Evolutionary conservation across 2,329 filamentous ascomycete species (phyloP).

Genomic region (Pseudogymnoascus sp.): DNA sequence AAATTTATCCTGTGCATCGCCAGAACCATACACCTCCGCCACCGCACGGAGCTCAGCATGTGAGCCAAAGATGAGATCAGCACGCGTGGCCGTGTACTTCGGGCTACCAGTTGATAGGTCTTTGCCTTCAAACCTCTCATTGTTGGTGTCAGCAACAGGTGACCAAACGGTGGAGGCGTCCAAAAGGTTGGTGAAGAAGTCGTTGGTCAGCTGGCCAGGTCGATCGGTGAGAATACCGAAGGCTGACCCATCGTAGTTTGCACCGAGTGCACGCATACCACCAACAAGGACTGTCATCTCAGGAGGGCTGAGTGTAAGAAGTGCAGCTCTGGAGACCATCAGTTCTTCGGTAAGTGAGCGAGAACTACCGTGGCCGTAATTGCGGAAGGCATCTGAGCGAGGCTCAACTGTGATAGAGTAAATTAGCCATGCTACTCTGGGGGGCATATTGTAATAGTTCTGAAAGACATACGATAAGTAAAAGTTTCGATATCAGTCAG

Average conservation of each 20-base stretch:
- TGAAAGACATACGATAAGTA: conserved; percentile 30
- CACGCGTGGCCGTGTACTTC: conserved; percentile 51
- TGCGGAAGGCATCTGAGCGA: conserved; percentile 50
- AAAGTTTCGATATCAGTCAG: conserved; percentile 49
- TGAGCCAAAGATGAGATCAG: conserved; percentile 50
- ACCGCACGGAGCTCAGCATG: conserved; percentile 52
- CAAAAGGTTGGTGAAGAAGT: conserved; percentile 56
- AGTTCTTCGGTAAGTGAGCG: conserved; percentile 48
- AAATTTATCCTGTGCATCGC: conserved; percentile 45
- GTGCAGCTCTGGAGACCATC: conserved; percentile 50
- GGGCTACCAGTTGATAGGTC: conserved; percentile 48
- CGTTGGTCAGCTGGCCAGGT: conserved; percentile 50
- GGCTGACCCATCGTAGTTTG: conserved; percentile 49
- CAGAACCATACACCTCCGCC: conserved; percentile 47
- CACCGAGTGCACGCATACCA: conserved; percentile 47
- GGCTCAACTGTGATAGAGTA: conserved; percentile 37
- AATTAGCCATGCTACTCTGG: neutral
- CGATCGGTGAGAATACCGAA: conserved; percentile 48
- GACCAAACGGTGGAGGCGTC: conserved; percentile 49
- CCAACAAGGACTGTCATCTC: conserved; percentile 50
- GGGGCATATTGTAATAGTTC: neutral
- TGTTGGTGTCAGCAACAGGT: conserved; percentile 30
- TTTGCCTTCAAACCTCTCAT: conserved; percentile 45
- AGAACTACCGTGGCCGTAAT: conserved; percentile 45
- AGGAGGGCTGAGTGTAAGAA: conserved; percentile 47